Evolutionary conservation across 768 basidiomycete genomes (phyloP).

Genomic region (Suillus placidus): DNA sequence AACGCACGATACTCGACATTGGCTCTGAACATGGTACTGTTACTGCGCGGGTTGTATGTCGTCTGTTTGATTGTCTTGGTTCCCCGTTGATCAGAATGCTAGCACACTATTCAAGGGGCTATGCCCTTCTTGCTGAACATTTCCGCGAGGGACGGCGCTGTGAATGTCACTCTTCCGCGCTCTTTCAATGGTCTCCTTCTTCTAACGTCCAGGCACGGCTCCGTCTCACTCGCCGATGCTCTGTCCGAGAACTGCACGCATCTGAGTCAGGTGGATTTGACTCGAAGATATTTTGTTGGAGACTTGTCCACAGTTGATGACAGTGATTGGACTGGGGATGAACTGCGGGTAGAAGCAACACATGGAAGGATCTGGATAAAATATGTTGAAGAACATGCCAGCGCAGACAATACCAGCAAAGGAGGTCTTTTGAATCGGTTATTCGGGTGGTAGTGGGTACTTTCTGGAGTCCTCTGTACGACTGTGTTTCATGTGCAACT

Average conservation of each 20-base stretch:
- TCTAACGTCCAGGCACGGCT: conserved; percentile 23
- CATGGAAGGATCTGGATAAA: conserved; percentile 25
- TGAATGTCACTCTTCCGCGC: conserved; percentile 22
- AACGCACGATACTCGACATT: conserved; percentile 27
- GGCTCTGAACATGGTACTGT: conserved; percentile 21
- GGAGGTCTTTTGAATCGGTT: conserved; percentile 23
- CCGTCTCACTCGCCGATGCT: conserved; percentile 15
- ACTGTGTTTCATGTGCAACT: neutral
- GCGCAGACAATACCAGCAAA: neutral
- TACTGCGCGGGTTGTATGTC: conserved; percentile 22
- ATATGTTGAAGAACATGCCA: conserved; percentile 23
- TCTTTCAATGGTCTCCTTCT: conserved; percentile 26
- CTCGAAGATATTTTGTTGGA: conserved; percentile 29
- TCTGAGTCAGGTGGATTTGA: conserved; percentile 23
- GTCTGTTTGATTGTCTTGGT: neutral
- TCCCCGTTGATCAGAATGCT: neutral
- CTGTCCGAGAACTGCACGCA: conserved; percentile 22
- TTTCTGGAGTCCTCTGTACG: neutral
- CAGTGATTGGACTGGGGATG: conserved; percentile 25
- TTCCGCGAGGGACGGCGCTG: conserved; percentile 13
- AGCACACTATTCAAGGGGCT: conserved; percentile 20
- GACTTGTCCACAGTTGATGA: conserved; percentile 22
- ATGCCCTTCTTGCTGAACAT: conserved; percentile 23
- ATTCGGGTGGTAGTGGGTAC: conserved; percentile 14
- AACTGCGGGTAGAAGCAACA: conserved; percentile 17